Conservation (phyloP, 1,284 basidiomycete species). For the Marasmius tenuissimus region DNA sequence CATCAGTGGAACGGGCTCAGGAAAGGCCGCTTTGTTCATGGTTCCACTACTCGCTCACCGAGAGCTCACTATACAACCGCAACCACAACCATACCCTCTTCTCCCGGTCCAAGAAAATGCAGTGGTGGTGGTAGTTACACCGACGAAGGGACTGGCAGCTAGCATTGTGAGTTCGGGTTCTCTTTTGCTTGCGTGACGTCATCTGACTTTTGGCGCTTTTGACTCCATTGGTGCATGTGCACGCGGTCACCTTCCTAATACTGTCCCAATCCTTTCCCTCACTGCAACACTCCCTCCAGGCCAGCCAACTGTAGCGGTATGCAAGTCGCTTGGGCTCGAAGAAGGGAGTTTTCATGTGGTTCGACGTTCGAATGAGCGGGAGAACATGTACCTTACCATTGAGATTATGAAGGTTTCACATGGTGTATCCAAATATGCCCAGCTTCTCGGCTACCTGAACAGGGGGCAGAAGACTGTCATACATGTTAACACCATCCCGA, state of each 20-base stretch:
- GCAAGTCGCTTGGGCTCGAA: slow-evolving; percentile 4
- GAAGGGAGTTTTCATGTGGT: not conserved
- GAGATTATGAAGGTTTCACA: not conserved
- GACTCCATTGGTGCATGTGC: slow-evolving; percentile 6
- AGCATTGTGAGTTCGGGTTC: too few relatives aligned
- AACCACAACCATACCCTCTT: too few relatives aligned
- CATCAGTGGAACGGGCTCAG: too few relatives aligned
- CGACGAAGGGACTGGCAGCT: too few relatives aligned
- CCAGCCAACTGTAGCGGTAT: not conserved
- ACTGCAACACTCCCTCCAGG: slow-evolving; percentile 11
- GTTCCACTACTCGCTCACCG: too few relatives aligned
- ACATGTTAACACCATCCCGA: not conserved
- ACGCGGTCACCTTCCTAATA: slow-evolving; percentile 4
- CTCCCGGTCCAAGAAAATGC: too few relatives aligned
- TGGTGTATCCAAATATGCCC: not conserved
- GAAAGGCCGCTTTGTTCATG: too few relatives aligned
- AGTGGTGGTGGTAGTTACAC: too few relatives aligned
- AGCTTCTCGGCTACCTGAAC: not conserved
- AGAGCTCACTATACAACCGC: too few relatives aligned
- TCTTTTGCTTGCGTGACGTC: too few relatives aligned
- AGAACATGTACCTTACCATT: slow-evolving; percentile 2
- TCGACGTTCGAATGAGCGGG: slow-evolving; percentile 2
- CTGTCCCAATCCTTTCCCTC: slow-evolving; percentile 3
- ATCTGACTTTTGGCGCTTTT: too few relatives aligned
- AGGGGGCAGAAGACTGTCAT: slow-evolving; percentile 4